Evolutionary conservation across 1,284 basidiomycete species (phyloP).

Genomic region (Gymnopus androsaceus): DNA sequence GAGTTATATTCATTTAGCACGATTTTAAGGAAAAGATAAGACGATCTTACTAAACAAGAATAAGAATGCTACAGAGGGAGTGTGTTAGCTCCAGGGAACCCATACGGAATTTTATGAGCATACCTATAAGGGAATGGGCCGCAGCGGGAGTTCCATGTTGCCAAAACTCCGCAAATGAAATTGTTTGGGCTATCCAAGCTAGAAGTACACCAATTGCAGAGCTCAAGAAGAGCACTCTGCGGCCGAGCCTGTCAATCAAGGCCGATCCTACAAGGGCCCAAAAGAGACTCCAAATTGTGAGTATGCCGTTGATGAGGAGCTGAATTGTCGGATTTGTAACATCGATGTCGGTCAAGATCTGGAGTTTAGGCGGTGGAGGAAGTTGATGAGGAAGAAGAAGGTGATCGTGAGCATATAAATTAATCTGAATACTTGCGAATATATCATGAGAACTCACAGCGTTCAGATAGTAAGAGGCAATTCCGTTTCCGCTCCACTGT

Average conservation of each 20-base stretch:
- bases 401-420: no score
- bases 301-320: conserved; percentile 71
- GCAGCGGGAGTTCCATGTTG: conserved; percentile 42
- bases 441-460: no score
- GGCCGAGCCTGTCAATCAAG: conserved; percentile 60
- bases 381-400: no score
- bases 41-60: conserved; percentile 81
- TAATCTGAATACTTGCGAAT: no score
- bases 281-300: conserved; percentile 74
- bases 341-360: conserved; percentile 72
- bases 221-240: conserved; percentile 63
- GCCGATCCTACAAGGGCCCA: conserved; percentile 63
- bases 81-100: no score
- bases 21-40: no score
- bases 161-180: conserved; percentile 67
- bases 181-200: conserved; percentile 72
- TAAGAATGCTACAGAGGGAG: conserved; percentile 75
- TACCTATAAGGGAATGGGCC: conserved; percentile 70
- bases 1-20: no score
- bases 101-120: no score
- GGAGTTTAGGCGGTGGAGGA: no score
- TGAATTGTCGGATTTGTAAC: conserved; percentile 62
- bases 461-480: conserved; percentile 78
- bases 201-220: conserved; percentile 67
- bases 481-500: conserved; percentile 76